Conservation (phyloP, 768 basidiomycete species). For the Panellus pusillus region DNA sequence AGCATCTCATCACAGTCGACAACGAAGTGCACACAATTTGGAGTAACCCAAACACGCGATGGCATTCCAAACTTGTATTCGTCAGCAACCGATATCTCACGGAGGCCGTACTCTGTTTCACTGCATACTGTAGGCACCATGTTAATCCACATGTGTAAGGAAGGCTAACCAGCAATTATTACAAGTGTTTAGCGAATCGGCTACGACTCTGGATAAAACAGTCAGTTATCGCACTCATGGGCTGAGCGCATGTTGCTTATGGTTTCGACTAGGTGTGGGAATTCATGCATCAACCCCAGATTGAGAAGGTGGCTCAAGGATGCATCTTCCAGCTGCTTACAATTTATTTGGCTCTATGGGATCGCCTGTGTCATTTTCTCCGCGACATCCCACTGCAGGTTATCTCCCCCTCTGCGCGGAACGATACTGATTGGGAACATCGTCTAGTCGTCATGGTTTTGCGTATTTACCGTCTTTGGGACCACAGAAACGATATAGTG, state of each 20-base stretch:
- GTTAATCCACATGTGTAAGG: not conserved
- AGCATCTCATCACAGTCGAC: not conserved
- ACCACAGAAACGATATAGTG: not conserved
- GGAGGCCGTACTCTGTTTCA: not conserved
- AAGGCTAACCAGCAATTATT: not conserved
- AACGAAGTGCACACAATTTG: conserved; percentile 4
- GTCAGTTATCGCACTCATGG: not conserved
- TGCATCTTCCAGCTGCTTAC: not conserved
- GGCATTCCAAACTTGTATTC: conserved; percentile 3
- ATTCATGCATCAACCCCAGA: not conserved
- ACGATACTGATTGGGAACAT: too few relatives aligned
- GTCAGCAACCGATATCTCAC: conserved; percentile 3
- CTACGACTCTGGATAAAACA: not conserved
- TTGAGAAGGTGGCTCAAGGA: not conserved
- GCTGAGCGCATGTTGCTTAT: not conserved
- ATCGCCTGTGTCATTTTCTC: not conserved
- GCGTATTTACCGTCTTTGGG: conserved; percentile 6
- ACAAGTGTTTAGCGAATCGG: conserved; percentile 1
- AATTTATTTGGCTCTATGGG: conserved; percentile 8
- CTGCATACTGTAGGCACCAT: not conserved
- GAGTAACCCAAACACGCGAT: not conserved
- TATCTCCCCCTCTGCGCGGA: not conserved
- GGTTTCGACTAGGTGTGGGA: not conserved
- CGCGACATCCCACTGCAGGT: conserved; percentile 1
- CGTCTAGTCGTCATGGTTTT: conserved; percentile 1